Percentiles rank a stretch among this genome's conserved stretches.
phyloP scores from a whole-genome alignment of 164 flowering plant species.

The Saururus chinensis region DNA sequence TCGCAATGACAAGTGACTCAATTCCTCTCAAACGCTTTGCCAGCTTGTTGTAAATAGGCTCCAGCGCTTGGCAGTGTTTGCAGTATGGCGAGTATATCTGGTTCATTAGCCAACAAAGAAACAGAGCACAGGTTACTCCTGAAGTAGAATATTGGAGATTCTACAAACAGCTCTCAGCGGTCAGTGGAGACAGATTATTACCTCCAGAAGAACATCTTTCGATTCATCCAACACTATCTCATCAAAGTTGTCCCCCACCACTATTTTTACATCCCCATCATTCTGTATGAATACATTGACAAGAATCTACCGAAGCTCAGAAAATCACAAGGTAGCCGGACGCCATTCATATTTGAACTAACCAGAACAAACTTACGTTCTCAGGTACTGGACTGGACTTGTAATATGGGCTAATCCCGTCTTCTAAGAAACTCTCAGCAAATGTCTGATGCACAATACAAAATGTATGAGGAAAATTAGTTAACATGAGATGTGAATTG shows the following conservation, averaged over 20 bases:
- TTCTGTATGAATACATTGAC: slow-evolving; percentile 34
- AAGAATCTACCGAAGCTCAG: not conserved
- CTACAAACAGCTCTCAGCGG: too few relatives aligned
- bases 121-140: too few relatives aligned
- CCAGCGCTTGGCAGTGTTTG: slow-evolving; percentile 90
- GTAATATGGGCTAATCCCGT: slow-evolving; percentile 76
- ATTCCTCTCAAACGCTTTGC: slow-evolving; percentile 74
- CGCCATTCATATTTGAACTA: not conserved
- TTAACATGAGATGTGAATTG: too few relatives aligned
- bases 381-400: slow-evolving; percentile 95
- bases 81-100: slow-evolving; percentile 99
- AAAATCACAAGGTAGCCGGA: not conserved
- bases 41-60: slow-evolving; percentile 86
- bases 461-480: too few relatives aligned
- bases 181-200: slow-evolving; percentile 21
- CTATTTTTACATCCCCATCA: slow-evolving; percentile 81
- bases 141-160: too few relatives aligned
- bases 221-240: slow-evolving; percentile 92
- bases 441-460: slow-evolving; percentile 36
- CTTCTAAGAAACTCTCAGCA: slow-evolving; percentile 63
- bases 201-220: slow-evolving; percentile 99
- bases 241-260: slow-evolving; percentile 87
- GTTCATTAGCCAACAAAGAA: slow-evolving; percentile 4
- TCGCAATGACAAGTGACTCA: slow-evolving; percentile 79
- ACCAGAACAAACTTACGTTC: slow-evolving; percentile 33